These are phyloP conservation scores for Suillus variegatus DNA, from an alignment of 768 basidiomycete genomes.

Conservation along the genomic window DNA sequence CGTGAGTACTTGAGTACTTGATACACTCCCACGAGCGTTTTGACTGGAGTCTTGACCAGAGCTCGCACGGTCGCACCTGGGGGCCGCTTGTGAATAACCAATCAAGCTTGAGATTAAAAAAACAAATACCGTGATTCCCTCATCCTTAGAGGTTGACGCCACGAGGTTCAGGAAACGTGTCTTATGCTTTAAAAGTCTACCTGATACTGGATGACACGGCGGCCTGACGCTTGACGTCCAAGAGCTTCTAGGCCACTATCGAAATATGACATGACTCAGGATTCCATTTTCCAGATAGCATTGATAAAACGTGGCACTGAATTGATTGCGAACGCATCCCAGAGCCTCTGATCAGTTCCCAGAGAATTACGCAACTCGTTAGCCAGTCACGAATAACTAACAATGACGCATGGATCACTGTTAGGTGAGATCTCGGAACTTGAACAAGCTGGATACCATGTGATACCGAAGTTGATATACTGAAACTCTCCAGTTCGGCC, in stretches of 20 bases:
- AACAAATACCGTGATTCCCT: no score
- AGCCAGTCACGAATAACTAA: background rate
- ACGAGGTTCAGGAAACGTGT: background rate
- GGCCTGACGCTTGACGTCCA: background rate
- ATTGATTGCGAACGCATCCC: slow-evolving; percentile 93
- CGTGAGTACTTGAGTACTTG: slow-evolving; percentile 5
- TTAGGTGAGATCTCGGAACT: background rate
- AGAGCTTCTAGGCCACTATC: background rate
- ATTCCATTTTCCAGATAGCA: background rate
- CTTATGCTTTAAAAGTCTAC: background rate
- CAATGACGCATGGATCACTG: background rate
- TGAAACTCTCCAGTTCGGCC: background rate
- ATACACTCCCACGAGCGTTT: background rate
- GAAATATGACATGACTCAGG: background rate
- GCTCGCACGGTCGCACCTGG: slow-evolving; percentile 1
- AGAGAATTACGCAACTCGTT: background rate
- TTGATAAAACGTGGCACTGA: slow-evolving; percentile 40
- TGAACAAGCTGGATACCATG: background rate
- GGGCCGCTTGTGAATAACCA: background rate
- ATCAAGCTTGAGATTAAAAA: background rate
- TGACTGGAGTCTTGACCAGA: background rate
- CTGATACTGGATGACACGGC: background rate
- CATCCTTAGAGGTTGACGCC: background rate
- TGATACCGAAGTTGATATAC: background rate
- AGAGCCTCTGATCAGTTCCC: slow-evolving; percentile 66